Conservation (phyloP, 257 asterid species). For the Solanum tarapatanum region DNA sequence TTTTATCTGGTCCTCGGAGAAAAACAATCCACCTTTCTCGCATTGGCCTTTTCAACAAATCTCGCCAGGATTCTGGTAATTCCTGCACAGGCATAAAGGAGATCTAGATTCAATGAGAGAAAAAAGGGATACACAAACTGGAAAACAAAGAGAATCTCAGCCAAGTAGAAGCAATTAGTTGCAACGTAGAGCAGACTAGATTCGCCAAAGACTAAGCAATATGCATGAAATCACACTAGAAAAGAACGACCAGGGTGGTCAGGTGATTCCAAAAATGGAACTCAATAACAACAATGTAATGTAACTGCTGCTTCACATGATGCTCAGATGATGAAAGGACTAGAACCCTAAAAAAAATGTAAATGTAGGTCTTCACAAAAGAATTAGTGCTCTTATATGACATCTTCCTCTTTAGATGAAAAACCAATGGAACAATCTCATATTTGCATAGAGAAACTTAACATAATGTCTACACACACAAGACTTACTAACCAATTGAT, state of each 20-base stretch:
- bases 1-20: conserved; percentile 3
- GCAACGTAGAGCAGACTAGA: not conserved
- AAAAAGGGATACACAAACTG: not conserved
- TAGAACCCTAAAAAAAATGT: too few species aligned
- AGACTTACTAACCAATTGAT: not conserved
- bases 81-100: conserved; percentile 5
- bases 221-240: not conserved
- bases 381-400: too few species aligned
- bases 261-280: not conserved
- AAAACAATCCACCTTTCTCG: not conserved
- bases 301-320: too few species aligned
- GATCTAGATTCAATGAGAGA: not conserved
- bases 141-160: not conserved
- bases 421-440: not conserved
- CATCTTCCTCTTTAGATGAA: too few species aligned
- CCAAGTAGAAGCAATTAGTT: not conserved
- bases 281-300: not conserved
- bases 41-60: not conserved
- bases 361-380: too few species aligned
- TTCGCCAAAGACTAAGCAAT: not conserved
- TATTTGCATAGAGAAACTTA: not conserved
- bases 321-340: too few species aligned
- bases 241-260: not conserved
- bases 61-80: not conserved
- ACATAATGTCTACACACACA: not conserved